Conservation (phyloP, 257 asterid species). For the Gardenia jasminoides region DNA sequence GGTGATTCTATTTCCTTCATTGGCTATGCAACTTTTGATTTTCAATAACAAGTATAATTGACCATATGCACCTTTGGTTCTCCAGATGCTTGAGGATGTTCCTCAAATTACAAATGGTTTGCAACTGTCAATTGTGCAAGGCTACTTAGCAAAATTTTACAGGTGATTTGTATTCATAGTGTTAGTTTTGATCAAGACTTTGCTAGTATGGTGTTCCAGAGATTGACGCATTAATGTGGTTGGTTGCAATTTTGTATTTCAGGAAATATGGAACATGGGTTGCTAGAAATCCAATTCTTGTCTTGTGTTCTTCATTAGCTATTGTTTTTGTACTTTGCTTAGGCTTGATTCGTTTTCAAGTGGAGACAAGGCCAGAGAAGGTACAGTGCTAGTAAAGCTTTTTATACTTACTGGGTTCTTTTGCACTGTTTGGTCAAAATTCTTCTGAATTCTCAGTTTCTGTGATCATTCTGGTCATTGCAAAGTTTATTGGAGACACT, state of each 20-base stretch:
- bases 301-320: conserved; percentile 73
- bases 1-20: not conserved
- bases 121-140: conserved; percentile 95
- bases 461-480: not conserved
- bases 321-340: conserved; percentile 78
- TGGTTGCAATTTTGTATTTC: conserved; percentile 30
- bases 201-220: conserved; percentile 15
- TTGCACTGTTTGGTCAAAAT: not conserved
- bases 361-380: conserved; percentile 98
- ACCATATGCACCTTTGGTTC: conserved; percentile 11
- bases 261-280: conserved; percentile 99
- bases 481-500: not conserved
- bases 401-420: not conserved
- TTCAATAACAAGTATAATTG: not conserved
- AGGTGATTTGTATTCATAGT: conserved; percentile 45
- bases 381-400: conserved; percentile 30
- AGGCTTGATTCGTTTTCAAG: conserved; percentile 86
- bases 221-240: conserved; percentile 28
- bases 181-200: conserved; percentile 16
- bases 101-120: conserved; percentile 80
- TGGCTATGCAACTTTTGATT: not conserved
- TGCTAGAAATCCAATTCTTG: conserved; percentile 87
- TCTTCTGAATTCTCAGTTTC: not conserved
- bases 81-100: conserved; percentile 91
- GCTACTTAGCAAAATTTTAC: conserved; percentile 92